Evolutionary conservation across 345 rosid genomes (phyloP), one percentile per base, ranked within the genome.

Genomic region (Populus alba): DNA sequence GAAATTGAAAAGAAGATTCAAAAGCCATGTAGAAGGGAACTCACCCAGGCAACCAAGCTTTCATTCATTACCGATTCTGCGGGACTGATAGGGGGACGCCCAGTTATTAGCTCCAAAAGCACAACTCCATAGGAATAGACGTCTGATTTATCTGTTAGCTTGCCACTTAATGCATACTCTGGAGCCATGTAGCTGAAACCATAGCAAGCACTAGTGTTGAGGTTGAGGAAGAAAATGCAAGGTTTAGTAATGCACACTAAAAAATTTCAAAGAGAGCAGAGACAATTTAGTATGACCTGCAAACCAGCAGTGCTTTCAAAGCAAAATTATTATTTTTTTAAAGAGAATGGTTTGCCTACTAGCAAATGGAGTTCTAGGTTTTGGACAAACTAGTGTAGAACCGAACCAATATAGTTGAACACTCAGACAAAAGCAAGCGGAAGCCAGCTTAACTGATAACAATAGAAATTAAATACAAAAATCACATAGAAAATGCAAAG

Each of bases 91-190:
- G 83, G 83, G 2, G 55, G 75, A n/a, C 55, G 75, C 13, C 83
- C 76, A 18, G 83, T 80, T n/a, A 80, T 80, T 41, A 80, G 75
- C 68, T 80, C 83, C 51, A 75, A 57, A 37, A 75, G 75, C 72
- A 71, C 62, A 15, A 80, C 72, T 2, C 79, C 79, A 37, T 41
- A 71, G 37, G 79, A 80, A 31, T 70, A 80, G 1, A 53, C 22
- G 23, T 53, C 59, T 17, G 59, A 53, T 20, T 53, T 53, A 33
- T 75, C 72, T 8, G 75, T 70, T 25, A 80, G 43, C 66, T 71
- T 75, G 16, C 76, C 79, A n/a, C 79, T 70, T 61, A 79, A 33
- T 68, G 75, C 83, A 37, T 80, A 80, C 37, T 80, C 83, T 49
- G 79, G 76, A 25, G 83, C 76, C 67, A 80, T 20, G 68, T 71